Evolutionary conservation across 129 eudicot genomes (phyloP), one percentile per base, ranked within the genome.

Genomic region (Dittrichia graveolens): DNA sequence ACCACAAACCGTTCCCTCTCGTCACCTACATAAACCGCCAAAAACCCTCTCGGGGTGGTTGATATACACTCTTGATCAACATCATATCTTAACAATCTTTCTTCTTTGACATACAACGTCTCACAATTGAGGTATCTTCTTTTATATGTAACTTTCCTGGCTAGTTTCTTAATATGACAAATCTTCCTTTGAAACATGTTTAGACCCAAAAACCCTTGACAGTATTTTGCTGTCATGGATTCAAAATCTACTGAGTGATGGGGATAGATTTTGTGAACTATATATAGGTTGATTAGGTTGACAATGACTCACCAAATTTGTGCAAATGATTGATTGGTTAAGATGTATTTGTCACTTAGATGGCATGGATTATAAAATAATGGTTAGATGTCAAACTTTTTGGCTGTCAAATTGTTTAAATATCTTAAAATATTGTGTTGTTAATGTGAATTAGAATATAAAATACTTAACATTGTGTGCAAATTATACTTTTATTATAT

Each of bases 11-110:
- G 67, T 41, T 80, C 68, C 12, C 88, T 67, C 15, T 81, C 98
- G 58, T 83, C 91, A 6, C 98, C 98, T 3, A 87, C 94, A 44
- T 92, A 92, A 8, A 92, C 77, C 0, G 85, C 88, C 19, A 92
- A 81, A 44, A 70, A 85, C 35, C 98, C 98, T 6, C 81, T 67
- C 4, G 91, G 95, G 13, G 86, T 87, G 50, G 72, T 65, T 14
- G 71, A 50, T 14, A 37, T 8, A 2, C 19, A 35, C 15, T 42
- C 78, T 5, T 24, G 31, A 24, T 74, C 78, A 74, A 16, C 54
- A 13, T 18, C 61, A 3, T 49, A 39, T 42, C 16, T 74, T 62
- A 74, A 63, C 44, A 74, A 39, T 2, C 44, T 18, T 38, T 62
- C 40, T 62, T 74, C 43, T 74, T 50, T 62, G 19, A 52, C 71